These are phyloP conservation scores for Plasmodium relictum DNA, from an alignment of 169 alveolate species.

Conservation along the genomic window DNA sequence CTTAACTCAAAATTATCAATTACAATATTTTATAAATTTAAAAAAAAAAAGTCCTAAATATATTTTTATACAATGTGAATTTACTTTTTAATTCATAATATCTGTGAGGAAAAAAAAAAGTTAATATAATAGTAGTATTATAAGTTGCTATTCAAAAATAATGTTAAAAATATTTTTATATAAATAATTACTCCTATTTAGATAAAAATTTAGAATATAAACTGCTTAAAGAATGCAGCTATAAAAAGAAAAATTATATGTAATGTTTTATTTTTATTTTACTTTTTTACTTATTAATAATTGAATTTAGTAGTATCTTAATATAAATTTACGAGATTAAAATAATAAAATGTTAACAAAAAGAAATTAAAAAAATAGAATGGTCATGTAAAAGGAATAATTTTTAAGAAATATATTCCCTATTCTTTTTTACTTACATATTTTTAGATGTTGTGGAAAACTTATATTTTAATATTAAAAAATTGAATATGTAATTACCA, in stretches of 20 bases:
- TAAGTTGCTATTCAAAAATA: not conserved
- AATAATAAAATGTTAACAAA: too few species aligned
- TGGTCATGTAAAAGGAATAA: too few species aligned
- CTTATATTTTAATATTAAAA: too few species aligned
- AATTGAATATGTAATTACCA: too few species aligned
- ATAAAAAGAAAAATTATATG: not conserved
- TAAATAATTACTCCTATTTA: not conserved
- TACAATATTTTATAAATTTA: too few species aligned
- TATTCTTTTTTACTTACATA: too few species aligned
- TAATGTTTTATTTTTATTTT: not conserved
- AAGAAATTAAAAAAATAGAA: too few species aligned
- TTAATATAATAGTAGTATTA: not conserved
- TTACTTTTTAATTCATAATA: not conserved
- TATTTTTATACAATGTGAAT: slow-evolving; percentile 2
- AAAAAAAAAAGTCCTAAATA: slow-evolving; percentile 6
- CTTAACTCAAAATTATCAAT: not conserved
- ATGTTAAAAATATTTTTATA: not conserved
- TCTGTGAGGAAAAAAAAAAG: not conserved
- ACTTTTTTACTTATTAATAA: too few species aligned
- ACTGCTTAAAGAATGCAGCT: slow-evolving; percentile 4
- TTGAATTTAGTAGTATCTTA: too few species aligned
- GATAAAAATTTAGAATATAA: not conserved
- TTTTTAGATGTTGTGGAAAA: too few species aligned
- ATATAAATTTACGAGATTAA: too few species aligned
- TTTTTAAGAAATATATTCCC: too few species aligned